Base-by-base conservation (phyloP, 2,329 filamentous ascomycete genomes). In the Basipetospora sp. region DNA sequence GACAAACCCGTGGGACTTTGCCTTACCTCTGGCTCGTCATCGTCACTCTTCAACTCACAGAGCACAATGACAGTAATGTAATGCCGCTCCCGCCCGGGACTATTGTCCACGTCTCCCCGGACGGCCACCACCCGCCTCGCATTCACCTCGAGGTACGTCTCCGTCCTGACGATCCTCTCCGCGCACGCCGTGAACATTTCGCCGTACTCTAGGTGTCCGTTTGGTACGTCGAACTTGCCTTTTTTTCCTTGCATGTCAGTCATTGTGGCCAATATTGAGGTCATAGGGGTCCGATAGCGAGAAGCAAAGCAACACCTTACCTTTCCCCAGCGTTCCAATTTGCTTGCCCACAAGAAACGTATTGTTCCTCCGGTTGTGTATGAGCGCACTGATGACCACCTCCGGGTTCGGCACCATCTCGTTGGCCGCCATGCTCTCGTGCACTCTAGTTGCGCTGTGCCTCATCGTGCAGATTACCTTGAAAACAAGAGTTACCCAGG, bases 51-150 rank as follows among this genome's bases (percentile, higher is more conserved):
- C 45, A 71, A 58, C 31, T 54, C 56, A 31, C 71, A 74, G 1
- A 60, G 57, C 43, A 84, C 69, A 45, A 82, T 86, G 2, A 84
- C 53, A 0, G 82, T 87, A 35, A 85, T 64, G 49, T 87, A 87
- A 51, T 88, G 81, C 54, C 77, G 81, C 36, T 38, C 36, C 4
- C 8, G 20, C 0, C 55, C 56, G n/a, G 67, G 64, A 0, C 50
- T 49, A 2, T 55, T 49, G 51, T 84, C 80, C 1, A 81, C 51
- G 47, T 77, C 74, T 49, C 85, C 83, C 8, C 77, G 83, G 1
- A 73, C 66, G 1, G 67, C 71, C 1, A 77, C 45, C 30, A 78
- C 65, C 31, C 60, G 62, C 30, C 30, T 20, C 5, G 66, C 62
- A 2, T 53, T 59, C 1, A 85, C 61, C 0, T 54, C 47, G 1